Percentiles rank a stretch among this genome's conserved stretches.
These are phyloP conservation scores for Cercospora sojina DNA, from an alignment of 2,329 filamentous ascomycete genomes.

Conservation along the genomic window DNA sequence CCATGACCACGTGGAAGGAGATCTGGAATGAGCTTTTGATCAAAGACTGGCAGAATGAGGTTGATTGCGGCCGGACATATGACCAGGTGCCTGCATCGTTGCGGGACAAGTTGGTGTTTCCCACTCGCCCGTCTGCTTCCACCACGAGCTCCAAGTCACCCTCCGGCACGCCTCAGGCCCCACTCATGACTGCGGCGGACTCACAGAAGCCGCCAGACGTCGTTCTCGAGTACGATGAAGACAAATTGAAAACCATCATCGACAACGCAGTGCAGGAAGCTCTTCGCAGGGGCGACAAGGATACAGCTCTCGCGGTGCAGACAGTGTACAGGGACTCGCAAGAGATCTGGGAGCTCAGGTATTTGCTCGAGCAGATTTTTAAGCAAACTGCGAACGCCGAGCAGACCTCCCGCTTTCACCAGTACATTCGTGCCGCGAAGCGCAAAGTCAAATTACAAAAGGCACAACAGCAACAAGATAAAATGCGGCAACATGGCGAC, in stretches of 20 bases:
- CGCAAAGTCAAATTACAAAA: constrained; percentile 33
- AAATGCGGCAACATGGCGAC: neutral
- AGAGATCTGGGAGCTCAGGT: constrained; percentile 38
- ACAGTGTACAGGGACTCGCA: constrained; percentile 43
- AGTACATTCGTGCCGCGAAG: constrained; percentile 43
- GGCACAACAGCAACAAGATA: constrained; percentile 15
- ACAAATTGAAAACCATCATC: constrained; percentile 33
- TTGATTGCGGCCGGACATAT: constrained; percentile 15
- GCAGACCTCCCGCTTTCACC: constrained; percentile 42
- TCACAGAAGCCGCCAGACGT: neutral
- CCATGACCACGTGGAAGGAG: constrained; percentile 23
- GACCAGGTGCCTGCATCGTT: constrained; percentile 15
- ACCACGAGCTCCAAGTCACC: neutral
- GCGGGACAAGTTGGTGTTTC: constrained; percentile 1
- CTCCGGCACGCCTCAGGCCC: neutral
- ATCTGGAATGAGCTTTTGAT: constrained; percentile 21
- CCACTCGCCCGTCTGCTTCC: neutral
- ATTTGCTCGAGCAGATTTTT: constrained; percentile 44
- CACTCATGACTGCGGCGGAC: neutral
- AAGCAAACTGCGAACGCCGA: constrained; percentile 40
- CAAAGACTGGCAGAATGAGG: constrained; percentile 25
- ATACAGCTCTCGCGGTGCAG: constrained; percentile 41
- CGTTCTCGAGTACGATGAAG: constrained; percentile 18
- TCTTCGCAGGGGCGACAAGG: constrained; percentile 35
- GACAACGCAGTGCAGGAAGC: constrained; percentile 44